Evolutionary conservation across 2,329 filamentous ascomycete genomes (phyloP).

Genomic region (Claviceps arundinis): DNA sequence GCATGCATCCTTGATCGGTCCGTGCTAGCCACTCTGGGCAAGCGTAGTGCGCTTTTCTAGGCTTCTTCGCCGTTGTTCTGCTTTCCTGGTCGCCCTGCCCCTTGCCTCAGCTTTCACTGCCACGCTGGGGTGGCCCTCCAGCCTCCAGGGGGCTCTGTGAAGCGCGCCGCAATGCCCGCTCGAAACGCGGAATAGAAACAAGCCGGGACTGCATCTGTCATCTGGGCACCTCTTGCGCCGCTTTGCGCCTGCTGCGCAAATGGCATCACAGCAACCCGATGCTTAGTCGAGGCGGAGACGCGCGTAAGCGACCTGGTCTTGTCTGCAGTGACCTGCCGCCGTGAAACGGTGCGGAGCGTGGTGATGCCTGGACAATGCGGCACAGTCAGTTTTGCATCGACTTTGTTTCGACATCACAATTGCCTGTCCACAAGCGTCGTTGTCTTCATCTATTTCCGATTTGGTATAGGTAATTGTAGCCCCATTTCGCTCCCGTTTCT

Average conservation of each 20-base stretch:
- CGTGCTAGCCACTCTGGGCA: background rate
- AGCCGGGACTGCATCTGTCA: background rate
- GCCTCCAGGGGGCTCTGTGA: background rate
- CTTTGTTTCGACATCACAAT: background rate
- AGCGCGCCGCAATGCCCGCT: too few relatives aligned
- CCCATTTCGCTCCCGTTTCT: background rate
- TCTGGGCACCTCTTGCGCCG: background rate
- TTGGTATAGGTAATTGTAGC: background rate
- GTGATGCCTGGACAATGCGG: background rate
- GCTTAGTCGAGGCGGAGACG: too few relatives aligned
- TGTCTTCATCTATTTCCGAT: background rate
- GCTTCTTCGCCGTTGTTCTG: background rate
- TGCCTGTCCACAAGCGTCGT: background rate
- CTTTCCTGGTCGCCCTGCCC: background rate
- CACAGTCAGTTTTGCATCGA: background rate
- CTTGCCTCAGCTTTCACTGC: slow-evolving; percentile 2
- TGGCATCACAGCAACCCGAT: background rate
- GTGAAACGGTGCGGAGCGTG: background rate
- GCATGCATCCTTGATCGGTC: background rate
- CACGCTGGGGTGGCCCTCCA: background rate
- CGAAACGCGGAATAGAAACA: slow-evolving; percentile 1
- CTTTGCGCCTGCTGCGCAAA: background rate
- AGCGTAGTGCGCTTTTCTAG: background rate
- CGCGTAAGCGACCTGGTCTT: too few relatives aligned
- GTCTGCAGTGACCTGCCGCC: background rate